Percentiles rank a stretch among this genome's conserved stretches.
Conservation (phyloP, 2,329 filamentous ascomycete genomes). For the Aspergillus novofumigatus region DNA sequence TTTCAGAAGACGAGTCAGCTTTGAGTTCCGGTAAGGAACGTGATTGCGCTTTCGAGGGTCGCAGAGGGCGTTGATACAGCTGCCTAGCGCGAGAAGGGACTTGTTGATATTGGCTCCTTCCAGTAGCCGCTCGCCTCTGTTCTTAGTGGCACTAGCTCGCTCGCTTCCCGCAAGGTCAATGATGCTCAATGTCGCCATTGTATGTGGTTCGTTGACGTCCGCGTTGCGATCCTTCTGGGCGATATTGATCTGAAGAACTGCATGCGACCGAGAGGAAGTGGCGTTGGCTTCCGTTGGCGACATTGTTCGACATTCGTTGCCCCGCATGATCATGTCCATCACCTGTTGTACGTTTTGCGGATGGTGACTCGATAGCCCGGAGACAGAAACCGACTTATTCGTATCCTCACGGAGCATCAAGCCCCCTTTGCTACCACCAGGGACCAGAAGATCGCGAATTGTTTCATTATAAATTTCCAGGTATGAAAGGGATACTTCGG, state of each 20-base stretch:
- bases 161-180: slow-evolving; percentile 97
- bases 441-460: slow-evolving; percentile 89
- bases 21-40: slow-evolving; percentile 96
- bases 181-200: slow-evolving; percentile 96
- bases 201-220: slow-evolving; percentile 87
- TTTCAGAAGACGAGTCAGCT: slow-evolving; percentile 89
- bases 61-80: slow-evolving; percentile 97
- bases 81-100: slow-evolving; percentile 86
- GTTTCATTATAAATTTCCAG: slow-evolving; percentile 99
- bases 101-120: slow-evolving; percentile 99
- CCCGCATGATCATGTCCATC: slow-evolving; percentile 98
- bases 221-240: slow-evolving; percentile 93
- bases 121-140: slow-evolving; percentile 81
- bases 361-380: slow-evolving; percentile 84
- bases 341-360: slow-evolving; percentile 91
- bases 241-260: slow-evolving; percentile 94
- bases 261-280: slow-evolving; percentile 93
- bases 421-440: slow-evolving; percentile 73
- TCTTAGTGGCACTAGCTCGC: slow-evolving; percentile 93
- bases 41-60: slow-evolving; percentile 88
- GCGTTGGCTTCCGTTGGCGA: slow-evolving; percentile 97
- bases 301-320: slow-evolving; percentile 91
- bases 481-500: slow-evolving; percentile 89
- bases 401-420: slow-evolving; percentile 93
- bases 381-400: slow-evolving; percentile 86